phyloP scores from a whole-genome alignment of 31 red algal species.

The Odonthalia washingtoniensis region DNA sequence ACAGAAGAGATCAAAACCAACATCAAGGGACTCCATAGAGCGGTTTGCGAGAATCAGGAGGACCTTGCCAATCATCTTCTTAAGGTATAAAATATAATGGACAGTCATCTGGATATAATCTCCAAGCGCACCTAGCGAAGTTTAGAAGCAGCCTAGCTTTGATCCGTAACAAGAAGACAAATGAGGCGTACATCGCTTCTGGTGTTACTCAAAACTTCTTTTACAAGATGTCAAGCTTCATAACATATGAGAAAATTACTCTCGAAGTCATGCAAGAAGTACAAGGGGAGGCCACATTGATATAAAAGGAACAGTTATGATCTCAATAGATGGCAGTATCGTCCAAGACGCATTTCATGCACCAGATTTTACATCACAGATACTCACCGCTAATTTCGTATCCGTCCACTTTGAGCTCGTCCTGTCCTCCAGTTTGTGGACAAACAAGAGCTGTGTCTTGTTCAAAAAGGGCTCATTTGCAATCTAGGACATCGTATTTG shows the following conservation, averaged over 20 bases:
- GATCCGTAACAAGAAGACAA: not conserved
- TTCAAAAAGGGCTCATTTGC: not conserved
- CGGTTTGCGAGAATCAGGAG: not conserved
- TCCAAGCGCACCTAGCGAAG: not conserved
- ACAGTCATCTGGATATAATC: not conserved
- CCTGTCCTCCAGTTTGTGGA: not conserved
- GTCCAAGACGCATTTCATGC: conserved; percentile 19
- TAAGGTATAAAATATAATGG: not conserved
- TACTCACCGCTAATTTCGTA: not conserved
- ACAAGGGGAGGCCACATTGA: not conserved
- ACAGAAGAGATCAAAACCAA: not conserved
- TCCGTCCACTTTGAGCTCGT: conserved; percentile 22
- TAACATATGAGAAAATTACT: conserved; percentile 12
- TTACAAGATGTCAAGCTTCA: not conserved
- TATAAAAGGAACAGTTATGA: not conserved
- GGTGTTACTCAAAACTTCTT: conserved; percentile 20
- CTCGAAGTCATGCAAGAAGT: not conserved
- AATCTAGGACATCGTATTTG: not conserved
- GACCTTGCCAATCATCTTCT: not conserved
- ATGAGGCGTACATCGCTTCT: conserved; percentile 19
- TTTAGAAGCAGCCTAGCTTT: not conserved
- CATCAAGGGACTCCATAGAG: not conserved
- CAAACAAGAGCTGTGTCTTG: not conserved
- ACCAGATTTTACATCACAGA: conserved; percentile 7
- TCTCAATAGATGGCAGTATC: not conserved